Percentiles rank a stretch among this genome's conserved stretches.
Evolutionary conservation across 1,284 basidiomycete genomes (phyloP).

Genomic region (Crucibulum parvulum): DNA sequence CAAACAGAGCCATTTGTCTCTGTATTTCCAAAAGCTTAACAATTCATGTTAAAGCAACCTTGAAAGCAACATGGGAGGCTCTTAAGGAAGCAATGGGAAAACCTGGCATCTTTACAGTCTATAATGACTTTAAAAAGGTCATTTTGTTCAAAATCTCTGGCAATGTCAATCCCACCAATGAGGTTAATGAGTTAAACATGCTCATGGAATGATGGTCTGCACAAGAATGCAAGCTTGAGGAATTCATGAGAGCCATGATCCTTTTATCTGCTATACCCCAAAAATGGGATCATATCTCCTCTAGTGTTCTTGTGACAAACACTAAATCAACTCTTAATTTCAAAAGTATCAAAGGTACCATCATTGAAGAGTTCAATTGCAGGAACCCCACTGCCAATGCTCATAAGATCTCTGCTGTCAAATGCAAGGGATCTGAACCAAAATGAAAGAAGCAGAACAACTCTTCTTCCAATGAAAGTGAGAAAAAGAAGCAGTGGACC

Average conservation of each 20-base stretch:
- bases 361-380: not conserved
- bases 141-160: not conserved
- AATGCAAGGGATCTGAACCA: not conserved
- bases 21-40: not conserved
- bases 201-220: not conserved
- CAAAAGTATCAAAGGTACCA: not conserved
- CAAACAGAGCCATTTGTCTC: not conserved
- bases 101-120: not conserved
- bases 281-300: not conserved
- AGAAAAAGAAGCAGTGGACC: not conserved
- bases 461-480: not conserved
- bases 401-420: slow-evolving; percentile 4
- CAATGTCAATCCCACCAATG: not conserved
- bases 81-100: not conserved
- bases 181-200: not conserved
- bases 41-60: not conserved
- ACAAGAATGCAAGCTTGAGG: not conserved
- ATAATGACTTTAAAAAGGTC: not conserved
- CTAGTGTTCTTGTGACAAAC: not conserved
- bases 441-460: slow-evolving; percentile 2
- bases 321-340: not conserved
- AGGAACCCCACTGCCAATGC: not conserved
- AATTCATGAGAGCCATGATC: not conserved
- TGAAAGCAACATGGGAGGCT: not conserved
- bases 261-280: not conserved